These are phyloP conservation scores for Sporormia fimetaria DNA, from an alignment of 495 filamentous ascomycete species.

Conservation along the genomic window DNA sequence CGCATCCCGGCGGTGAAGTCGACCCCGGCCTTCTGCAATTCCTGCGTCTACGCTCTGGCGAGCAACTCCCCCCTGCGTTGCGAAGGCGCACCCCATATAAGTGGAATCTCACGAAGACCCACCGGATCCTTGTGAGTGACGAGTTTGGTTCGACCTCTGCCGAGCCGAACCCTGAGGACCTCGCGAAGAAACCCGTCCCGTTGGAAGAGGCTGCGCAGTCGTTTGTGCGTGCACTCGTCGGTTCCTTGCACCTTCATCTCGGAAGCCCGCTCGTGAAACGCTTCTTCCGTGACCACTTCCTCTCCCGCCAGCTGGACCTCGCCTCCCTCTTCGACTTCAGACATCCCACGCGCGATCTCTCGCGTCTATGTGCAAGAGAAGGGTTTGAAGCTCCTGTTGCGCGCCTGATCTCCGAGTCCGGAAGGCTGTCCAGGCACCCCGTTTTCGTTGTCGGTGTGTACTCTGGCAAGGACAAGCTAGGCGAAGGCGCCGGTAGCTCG, in stretches of 20 bases:
- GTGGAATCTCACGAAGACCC: constrained; percentile 58
- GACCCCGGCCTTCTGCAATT: constrained; percentile 91
- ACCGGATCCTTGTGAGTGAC: constrained; percentile 58
- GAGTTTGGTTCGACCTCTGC: constrained; percentile 48
- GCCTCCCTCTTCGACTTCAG: constrained; percentile 68
- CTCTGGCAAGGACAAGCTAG: constrained; percentile 75
- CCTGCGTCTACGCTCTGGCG: constrained; percentile 47
- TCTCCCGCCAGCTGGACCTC: constrained; percentile 68
- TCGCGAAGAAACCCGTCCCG: constrained; percentile 8
- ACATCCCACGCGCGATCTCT: constrained; percentile 69
- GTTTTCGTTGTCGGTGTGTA: constrained; percentile 95
- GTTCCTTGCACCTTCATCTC: constrained; percentile 71
- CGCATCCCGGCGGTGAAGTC: constrained; percentile 76
- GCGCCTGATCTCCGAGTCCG: constrained; percentile 77
- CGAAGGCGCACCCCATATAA: constrained; percentile 29
- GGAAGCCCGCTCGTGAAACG: constrained; percentile 56
- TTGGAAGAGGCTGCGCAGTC: constrained; percentile 41
- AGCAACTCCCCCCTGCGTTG: constrained; percentile 28
- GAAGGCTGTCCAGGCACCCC: constrained; percentile 64
- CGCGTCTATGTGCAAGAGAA: constrained; percentile 70
- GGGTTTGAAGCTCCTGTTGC: constrained; percentile 82
- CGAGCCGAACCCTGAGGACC: constrained; percentile 9
- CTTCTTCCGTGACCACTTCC: constrained; percentile 73
- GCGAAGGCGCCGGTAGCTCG: constrained; percentile 67
- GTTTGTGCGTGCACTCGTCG: constrained; percentile 71